Conservation (phyloP, 2,329 filamentous ascomycete genomes). For the Teratosphaeria gauchensis region DNA sequence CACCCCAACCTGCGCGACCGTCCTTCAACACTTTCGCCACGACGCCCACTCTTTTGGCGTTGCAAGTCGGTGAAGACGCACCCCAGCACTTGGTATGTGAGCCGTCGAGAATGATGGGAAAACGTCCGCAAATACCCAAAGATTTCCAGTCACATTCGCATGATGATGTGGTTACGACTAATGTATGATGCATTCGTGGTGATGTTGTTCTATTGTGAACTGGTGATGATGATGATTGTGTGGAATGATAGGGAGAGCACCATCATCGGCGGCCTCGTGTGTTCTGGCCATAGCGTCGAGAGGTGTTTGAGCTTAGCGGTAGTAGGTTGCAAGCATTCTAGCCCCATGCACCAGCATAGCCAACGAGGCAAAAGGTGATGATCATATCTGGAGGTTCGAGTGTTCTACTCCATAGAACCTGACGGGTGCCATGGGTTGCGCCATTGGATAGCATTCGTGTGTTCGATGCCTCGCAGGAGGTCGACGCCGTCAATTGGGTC, state of each 20-base stretch:
- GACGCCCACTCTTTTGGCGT: neutral
- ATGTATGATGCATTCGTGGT: neutral
- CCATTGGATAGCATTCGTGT: constrained; percentile 7
- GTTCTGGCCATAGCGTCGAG: neutral
- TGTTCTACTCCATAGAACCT: neutral
- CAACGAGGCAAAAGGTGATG: neutral
- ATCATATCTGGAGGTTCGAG: neutral
- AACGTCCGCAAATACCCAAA: neutral
- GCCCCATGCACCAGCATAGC: neutral
- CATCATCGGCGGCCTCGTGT: neutral
- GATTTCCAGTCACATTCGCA: neutral
- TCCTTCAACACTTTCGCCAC: neutral
- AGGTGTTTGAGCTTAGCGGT: neutral
- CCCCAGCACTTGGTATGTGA: neutral
- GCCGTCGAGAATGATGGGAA: neutral
- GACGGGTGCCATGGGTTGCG: constrained; percentile 6
- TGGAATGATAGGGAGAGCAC: neutral
- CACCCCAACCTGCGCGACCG: neutral
- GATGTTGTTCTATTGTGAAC: neutral
- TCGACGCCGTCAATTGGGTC: constrained; percentile 8
- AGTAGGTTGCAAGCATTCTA: neutral
- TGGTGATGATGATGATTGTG: neutral
- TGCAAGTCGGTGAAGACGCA: neutral
- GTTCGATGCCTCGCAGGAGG: constrained; percentile 7
- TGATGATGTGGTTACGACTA: neutral